Evolutionary conservation across 768 basidiomycete genomes (phyloP).

Genomic region (Suillus lakei): DNA sequence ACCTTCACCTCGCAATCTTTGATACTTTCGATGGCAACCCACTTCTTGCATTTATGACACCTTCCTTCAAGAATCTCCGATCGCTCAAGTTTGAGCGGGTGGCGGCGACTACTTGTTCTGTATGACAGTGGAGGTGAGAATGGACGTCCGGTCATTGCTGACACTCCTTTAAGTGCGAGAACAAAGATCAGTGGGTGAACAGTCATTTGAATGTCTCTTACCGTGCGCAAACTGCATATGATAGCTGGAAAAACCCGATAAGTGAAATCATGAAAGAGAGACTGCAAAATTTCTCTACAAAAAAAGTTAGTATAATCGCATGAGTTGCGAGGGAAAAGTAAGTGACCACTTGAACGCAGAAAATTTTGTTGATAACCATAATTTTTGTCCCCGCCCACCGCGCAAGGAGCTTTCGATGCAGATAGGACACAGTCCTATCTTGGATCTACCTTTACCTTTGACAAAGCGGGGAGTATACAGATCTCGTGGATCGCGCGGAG

Average conservation of each 20-base stretch:
- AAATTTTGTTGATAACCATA: slow-evolving; percentile 82
- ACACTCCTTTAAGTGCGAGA: slow-evolving; percentile 57
- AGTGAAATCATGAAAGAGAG: slow-evolving; percentile 9
- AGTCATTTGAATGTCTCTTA: slow-evolving; percentile 32
- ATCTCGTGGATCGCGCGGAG: slow-evolving; percentile 63
- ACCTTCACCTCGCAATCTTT: slow-evolving; percentile 80
- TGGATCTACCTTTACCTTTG: slow-evolving; percentile 66
- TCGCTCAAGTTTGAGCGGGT: slow-evolving; percentile 64
- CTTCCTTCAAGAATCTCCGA: slow-evolving; percentile 64
- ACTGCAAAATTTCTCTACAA: slow-evolving; percentile 21
- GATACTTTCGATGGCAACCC: slow-evolving; percentile 74
- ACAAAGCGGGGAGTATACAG: slow-evolving; percentile 83
- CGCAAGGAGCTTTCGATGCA: slow-evolving; percentile 64
- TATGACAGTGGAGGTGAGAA: slow-evolving; percentile 79
- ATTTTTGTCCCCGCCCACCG: slow-evolving; percentile 64
- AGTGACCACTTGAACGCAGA: slow-evolving; percentile 79
- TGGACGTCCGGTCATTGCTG: slow-evolving; percentile 66
- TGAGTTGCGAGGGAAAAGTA: slow-evolving; percentile 8
- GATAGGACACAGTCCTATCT: slow-evolving; percentile 80
- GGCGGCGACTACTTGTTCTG: slow-evolving; percentile 49
- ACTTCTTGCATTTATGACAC: slow-evolving; percentile 78
- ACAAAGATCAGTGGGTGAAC: not conserved
- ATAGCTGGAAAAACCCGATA: slow-evolving; percentile 50
- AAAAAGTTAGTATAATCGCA: not conserved
- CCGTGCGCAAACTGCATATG: slow-evolving; percentile 86